Evolutionary conservation across 164 flowering plant species (phyloP), one percentile per base, ranked within the genome.

Genomic region (Malania oleifera): DNA sequence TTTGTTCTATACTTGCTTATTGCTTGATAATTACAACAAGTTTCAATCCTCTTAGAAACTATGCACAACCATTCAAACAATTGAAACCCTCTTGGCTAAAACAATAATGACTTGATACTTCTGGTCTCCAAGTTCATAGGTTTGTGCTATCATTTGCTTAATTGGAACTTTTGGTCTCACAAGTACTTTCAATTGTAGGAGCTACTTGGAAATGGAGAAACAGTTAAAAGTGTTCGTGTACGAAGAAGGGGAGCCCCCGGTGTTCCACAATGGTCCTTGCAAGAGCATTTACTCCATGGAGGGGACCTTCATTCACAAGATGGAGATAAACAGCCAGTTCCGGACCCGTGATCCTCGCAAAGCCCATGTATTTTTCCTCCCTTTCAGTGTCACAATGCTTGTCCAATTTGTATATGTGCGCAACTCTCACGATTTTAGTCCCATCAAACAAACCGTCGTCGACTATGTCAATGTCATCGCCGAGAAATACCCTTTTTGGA

Each of bases 131-230:
- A n/a, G n/a, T n/a, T n/a, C n/a, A n/a, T n/a, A n/a, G n/a, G 39
- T 26, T 18, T 14, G 0, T 52, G 37, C 34, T n/a, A n/a, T n/a
- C n/a, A n/a, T n/a, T n/a, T n/a, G n/a, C n/a, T n/a, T n/a, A n/a
- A 15, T n/a, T 9, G 41, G 7, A 55, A 5, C 19, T 17, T 55
- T 24, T 13, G 26, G n/a, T 1, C 27, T 55, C 17, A 18, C 8
- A 34, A 20, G 7, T 39, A 2, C 2, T 24, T 55, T 45, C 31
- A 5, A 51, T 41, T 67, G 35, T 70, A 85, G 91, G 78, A 85
- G 92, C 65, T 85, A 83, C 60, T 59, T 83, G 77, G 86, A 81
- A 57, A 85, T 85, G 92, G 92, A 83, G 44, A 81, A 77, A 39
- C 66, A 67, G 41, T 73, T 85, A 45, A 85, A 81, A 65, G 69